Percentiles rank a stretch among this genome's conserved stretches.
These are phyloP conservation scores for Raphanus hybrid DNA, from an alignment of 441 rosid species.

Conservation along the genomic window DNA sequence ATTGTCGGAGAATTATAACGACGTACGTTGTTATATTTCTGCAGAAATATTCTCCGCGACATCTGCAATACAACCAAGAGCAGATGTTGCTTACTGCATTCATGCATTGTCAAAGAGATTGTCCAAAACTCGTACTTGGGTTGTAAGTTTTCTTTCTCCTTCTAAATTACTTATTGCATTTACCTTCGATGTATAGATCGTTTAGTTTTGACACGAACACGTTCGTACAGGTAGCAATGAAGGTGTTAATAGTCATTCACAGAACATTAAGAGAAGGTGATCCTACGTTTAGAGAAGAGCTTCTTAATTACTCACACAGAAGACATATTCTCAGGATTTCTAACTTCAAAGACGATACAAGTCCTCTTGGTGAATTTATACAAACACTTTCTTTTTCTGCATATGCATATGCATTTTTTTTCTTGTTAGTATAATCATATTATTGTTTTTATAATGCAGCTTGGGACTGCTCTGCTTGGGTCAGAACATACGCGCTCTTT, in stretches of 20 bases:
- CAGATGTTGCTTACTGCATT: constrained; percentile 93
- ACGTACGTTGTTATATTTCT: background rate
- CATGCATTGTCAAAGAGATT: constrained; percentile 47
- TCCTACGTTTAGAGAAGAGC: constrained; percentile 84
- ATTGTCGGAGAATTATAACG: background rate
- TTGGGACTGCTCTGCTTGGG: constrained; percentile 90
- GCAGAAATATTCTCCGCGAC: constrained; percentile 76
- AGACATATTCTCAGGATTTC: constrained; percentile 79
- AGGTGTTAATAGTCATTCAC: constrained; percentile 81
- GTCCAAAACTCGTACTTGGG: too few relatives aligned
- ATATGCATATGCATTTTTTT: background rate
- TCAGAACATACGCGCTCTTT: constrained; percentile 74
- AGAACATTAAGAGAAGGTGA: constrained; percentile 92
- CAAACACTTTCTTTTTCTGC: background rate
- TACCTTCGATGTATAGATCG: background rate
- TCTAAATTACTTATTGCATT: too few relatives aligned
- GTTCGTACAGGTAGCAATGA: constrained; percentile 69
- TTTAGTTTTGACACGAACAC: background rate
- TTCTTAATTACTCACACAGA: constrained; percentile 73
- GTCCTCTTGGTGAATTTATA: constrained; percentile 64
- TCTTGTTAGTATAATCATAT: too few relatives aligned
- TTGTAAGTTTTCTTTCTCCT: background rate
- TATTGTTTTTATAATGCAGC: constrained; percentile 20
- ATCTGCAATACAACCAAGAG: constrained; percentile 80
- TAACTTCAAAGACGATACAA: constrained; percentile 85